Evolutionary conservation across 805 yeast genomes (phyloP).

Genomic region (Maudiozyma barnettii): DNA sequence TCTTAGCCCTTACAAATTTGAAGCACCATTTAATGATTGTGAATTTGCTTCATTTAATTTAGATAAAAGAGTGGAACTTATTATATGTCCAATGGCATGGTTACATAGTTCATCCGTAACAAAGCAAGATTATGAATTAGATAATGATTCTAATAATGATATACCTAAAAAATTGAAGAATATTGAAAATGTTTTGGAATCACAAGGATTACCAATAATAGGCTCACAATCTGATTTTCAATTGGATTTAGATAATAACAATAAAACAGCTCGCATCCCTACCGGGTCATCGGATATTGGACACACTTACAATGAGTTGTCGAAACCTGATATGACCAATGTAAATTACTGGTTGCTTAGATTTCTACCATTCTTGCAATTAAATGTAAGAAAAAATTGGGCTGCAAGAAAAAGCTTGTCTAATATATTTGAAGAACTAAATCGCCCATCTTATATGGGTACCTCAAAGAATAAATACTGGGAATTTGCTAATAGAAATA

Average conservation of each 20-base stretch:
- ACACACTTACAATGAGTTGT: conserved; percentile 20
- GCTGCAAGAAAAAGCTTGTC: conserved; percentile 1
- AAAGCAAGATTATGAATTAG: conserved; percentile 6
- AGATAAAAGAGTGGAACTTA: conserved; percentile 40
- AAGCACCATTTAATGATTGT: conserved; percentile 64
- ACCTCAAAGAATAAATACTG: conserved; percentile 13
- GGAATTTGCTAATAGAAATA: conserved; percentile 23
- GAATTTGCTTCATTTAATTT: conserved; percentile 58
- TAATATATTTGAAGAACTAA: background rate
- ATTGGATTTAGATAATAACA: conserved; percentile 12
- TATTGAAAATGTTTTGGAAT: conserved; percentile 8
- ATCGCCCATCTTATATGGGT: conserved; percentile 17
- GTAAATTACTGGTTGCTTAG: conserved; percentile 69
- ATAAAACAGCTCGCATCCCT: conserved; percentile 5
- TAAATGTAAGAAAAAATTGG: conserved; percentile 21
- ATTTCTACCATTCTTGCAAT: conserved; percentile 50
- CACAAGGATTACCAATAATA: conserved; percentile 11
- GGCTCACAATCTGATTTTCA: conserved; percentile 24
- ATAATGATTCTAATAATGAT: conserved; percentile 8
- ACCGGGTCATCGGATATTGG: conserved; percentile 5
- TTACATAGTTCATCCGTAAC: conserved; percentile 41
- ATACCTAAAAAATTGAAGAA: conserved; percentile 1
- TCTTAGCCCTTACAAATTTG: conserved; percentile 74
- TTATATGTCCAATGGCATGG: conserved; percentile 87
- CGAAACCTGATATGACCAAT: conserved; percentile 38